phyloP scores from a whole-genome alignment of 305 asterid species.

The Solanum aculeatissimum region DNA sequence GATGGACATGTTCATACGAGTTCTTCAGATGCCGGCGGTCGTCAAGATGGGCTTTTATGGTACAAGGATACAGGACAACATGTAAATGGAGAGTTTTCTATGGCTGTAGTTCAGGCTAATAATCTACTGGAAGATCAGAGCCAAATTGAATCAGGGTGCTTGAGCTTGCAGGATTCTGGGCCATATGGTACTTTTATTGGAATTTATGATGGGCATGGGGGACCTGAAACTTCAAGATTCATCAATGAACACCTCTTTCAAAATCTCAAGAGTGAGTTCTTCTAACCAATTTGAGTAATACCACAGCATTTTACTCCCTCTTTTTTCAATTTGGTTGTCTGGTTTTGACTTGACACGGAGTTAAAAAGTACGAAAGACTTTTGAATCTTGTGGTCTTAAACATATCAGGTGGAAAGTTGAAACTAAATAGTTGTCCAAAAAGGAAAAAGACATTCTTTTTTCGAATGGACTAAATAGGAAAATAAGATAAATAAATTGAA shows the following conservation, averaged over 20 bases:
- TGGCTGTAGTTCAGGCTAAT: constrained; percentile 98
- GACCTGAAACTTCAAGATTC: constrained; percentile 81
- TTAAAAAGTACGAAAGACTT: background rate
- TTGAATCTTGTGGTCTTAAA: background rate
- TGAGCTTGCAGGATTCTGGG: constrained; percentile 63
- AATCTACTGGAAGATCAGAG: constrained; percentile 91
- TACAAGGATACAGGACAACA: constrained; percentile 87
- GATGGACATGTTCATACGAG: constrained; percentile 42
- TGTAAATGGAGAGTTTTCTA: constrained; percentile 78
- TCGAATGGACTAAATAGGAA: background rate
- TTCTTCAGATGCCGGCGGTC: constrained; percentile 62
- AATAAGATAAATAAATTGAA: background rate
- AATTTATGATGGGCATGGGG: constrained; percentile 88
- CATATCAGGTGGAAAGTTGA: background rate
- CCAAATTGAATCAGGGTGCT: constrained; percentile 77
- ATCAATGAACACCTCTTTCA: constrained; percentile 65
- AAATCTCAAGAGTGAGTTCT: constrained; percentile 68
- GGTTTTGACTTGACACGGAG: background rate
- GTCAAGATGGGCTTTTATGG: constrained; percentile 89
- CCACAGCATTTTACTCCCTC: background rate
- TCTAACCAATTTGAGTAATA: background rate
- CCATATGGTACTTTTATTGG: constrained; percentile 91
- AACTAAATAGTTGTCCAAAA: background rate
- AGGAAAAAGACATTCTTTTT: background rate
- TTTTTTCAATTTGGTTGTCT: background rate